A percentile compares a stretch with the other conserved stretches of the same genome.
phyloP scores from a whole-genome alignment of 495 filamentous ascomycete species.

The Cenococcum geophilum region DNA sequence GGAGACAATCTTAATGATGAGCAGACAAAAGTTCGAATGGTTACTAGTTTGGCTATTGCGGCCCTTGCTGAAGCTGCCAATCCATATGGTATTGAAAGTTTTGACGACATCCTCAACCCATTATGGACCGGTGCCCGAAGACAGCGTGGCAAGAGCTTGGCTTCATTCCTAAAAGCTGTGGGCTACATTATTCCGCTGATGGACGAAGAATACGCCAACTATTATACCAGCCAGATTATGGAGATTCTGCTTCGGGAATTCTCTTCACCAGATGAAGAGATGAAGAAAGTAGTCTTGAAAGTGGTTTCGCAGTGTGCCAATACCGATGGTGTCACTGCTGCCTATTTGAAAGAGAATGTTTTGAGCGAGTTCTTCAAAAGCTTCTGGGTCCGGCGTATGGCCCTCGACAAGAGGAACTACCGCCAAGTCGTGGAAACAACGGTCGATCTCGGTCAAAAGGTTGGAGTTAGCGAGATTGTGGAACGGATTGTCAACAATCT shows the following conservation, averaged over 20 bases:
- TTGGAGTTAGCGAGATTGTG: conserved; percentile 89
- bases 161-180: conserved; percentile 94
- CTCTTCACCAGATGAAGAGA: conserved; percentile 94
- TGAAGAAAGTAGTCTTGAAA: conserved; percentile 99
- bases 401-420: conserved; percentile 93
- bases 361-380: conserved; percentile 96
- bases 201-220: conserved; percentile 99
- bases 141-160: conserved; percentile 92
- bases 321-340: conserved; percentile 89
- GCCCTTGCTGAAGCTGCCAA: conserved; percentile 94
- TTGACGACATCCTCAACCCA: conserved; percentile 94
- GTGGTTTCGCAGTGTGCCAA: conserved; percentile 95
- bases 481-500: conserved; percentile 89
- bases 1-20: conserved; percentile 94
- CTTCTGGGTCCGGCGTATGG: conserved; percentile 98
- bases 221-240: conserved; percentile 98
- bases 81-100: conserved; percentile 98
- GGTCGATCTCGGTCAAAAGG: conserved; percentile 94
- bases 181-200: conserved; percentile 98
- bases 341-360: conserved; percentile 91
- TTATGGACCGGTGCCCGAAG: conserved; percentile 94
- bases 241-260: conserved; percentile 96
- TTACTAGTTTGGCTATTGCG: conserved; percentile 90
- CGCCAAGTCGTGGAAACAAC: conserved; percentile 97
- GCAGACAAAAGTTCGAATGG: conserved; percentile 93